These are phyloP conservation scores for Prinsepia uniflora DNA, from an alignment of 306 rosid genomes.

Conservation along the genomic window DNA sequence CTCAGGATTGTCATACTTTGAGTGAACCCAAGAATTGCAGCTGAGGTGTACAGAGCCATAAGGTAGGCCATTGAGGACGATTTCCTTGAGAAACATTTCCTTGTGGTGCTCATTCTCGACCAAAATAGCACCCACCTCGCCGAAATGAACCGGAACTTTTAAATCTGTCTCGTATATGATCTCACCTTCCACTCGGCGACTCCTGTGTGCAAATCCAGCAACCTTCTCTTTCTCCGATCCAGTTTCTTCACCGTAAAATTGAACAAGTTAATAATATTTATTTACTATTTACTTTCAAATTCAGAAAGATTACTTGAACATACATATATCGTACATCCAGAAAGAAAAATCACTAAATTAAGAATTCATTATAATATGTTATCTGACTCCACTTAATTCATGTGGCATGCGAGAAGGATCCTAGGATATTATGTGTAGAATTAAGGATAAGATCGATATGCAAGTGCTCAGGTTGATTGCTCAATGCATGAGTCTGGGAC, in stretches of 20 bases:
- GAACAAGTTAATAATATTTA: not conserved
- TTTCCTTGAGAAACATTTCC: constrained; percentile 45
- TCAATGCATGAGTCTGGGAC: not conserved
- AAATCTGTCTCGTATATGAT: constrained; percentile 46
- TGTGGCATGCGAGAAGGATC: too few relatives aligned
- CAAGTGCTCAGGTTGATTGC: too few relatives aligned
- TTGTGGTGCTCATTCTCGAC: constrained; percentile 61
- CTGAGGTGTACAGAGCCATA: constrained; percentile 32
- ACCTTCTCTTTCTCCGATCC: constrained; percentile 40
- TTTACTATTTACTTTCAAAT: too few relatives aligned
- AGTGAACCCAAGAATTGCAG: constrained; percentile 72
- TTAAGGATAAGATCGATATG: too few relatives aligned
- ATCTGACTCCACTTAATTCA: too few relatives aligned
- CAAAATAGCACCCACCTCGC: constrained; percentile 56
- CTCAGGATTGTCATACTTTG: constrained; percentile 46
- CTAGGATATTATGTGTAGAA: too few relatives aligned
- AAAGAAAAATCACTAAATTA: too few relatives aligned
- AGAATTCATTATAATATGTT: too few relatives aligned
- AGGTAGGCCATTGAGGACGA: constrained; percentile 46
- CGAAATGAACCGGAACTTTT: constrained; percentile 42
- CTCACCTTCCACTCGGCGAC: not conserved
- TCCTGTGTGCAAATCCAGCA: constrained; percentile 32
- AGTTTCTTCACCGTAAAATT: constrained; percentile 34
- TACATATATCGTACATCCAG: too few relatives aligned
- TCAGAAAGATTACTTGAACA: too few relatives aligned